These are phyloP conservation scores for Astraeus odoratus DNA, from an alignment of 768 basidiomycete species.

Conservation along the genomic window DNA sequence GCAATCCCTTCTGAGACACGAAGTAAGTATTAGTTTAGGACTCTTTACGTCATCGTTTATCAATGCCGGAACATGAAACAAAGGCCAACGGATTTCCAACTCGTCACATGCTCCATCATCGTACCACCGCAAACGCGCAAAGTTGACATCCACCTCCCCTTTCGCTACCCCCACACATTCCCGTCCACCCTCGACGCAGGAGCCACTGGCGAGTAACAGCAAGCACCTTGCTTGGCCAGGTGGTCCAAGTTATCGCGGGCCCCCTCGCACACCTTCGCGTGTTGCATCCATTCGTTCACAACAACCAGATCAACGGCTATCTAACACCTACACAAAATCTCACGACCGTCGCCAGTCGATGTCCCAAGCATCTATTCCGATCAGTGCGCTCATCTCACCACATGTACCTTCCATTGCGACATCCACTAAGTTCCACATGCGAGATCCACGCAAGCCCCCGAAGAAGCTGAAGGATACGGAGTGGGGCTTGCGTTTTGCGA, in stretches of 20 bases:
- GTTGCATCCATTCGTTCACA: constrained; percentile 30
- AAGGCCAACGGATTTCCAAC: constrained; percentile 49
- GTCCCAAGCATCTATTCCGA: constrained; percentile 70
- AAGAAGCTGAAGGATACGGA: constrained; percentile 47
- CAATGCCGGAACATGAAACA: constrained; percentile 17
- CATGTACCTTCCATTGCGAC: constrained; percentile 65
- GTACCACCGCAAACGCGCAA: constrained; percentile 64
- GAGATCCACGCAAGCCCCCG: constrained; percentile 65
- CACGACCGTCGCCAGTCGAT: constrained; percentile 43
- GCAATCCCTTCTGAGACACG: constrained; percentile 48
- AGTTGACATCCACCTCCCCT: constrained; percentile 40
- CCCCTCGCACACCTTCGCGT: constrained; percentile 31
- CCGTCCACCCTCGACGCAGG: constrained; percentile 23
- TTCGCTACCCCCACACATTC: constrained; percentile 26
- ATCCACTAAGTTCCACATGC: constrained; percentile 67
- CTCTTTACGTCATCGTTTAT: constrained; percentile 16
- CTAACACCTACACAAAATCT: constrained; percentile 20
- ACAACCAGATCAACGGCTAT: constrained; percentile 16
- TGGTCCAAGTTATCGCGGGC: constrained; percentile 22
- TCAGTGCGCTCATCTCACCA: constrained; percentile 71
- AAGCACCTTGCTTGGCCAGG: constrained; percentile 28
- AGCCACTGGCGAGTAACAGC: constrained; percentile 15
- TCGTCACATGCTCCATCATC: constrained; percentile 64
- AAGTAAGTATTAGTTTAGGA: constrained; percentile 36
- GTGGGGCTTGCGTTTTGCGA: constrained; percentile 53